Base-by-base conservation (phyloP, 805 yeast species). In the Citeromyces matritensis region DNA sequence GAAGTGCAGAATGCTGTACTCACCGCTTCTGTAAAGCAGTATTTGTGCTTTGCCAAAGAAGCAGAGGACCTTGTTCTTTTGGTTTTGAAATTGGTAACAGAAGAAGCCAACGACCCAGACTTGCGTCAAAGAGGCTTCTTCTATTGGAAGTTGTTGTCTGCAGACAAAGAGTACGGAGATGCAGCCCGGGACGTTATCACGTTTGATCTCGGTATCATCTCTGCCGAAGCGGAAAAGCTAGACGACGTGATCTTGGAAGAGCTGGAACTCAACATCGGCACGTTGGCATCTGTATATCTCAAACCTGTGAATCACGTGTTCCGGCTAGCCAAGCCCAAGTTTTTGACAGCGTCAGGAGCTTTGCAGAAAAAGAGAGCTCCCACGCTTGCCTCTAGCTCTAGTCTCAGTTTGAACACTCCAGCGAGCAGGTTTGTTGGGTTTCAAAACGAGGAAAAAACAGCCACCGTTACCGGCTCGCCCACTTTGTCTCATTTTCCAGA, bases 261-360 rank as follows among this genome's bases (percentile, higher is more conserved):
- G 45, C 56, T 86, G 33, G 93, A 82, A 42, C 57, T 85, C 38
- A 75, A 73, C 40, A 73, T 86, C 23, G 95, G 95, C 1, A 60
- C 85, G 0, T 55, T 88, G 33, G 86, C 93, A 0, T 76, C 94
- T 0, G 71, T 86, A 9, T 88, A 85, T 45, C 56, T 86, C 42
- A 80, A 84, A 41, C 94, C 95, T 0, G 77, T 82, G 6, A 65
- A 67, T n/a, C 80, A 70, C 42, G 84, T 85, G 2, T 85, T 85
- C 59, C 58, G 94, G 27, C 49, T 67, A 23, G 63, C 80, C 2
- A 75, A 67, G 38, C 52, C 64, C 2, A 74, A 60, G 37, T 39
- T 41, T 13, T 51, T 82, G 25, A 58, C 69, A 0, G 40, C 47
- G 6, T 72, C 80, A 27, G 66, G 71, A 0, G 73, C 69, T 1